These are phyloP conservation scores for Pulveroboletus ravenelii DNA, from an alignment of 768 basidiomycete species.

Conservation along the genomic window DNA sequence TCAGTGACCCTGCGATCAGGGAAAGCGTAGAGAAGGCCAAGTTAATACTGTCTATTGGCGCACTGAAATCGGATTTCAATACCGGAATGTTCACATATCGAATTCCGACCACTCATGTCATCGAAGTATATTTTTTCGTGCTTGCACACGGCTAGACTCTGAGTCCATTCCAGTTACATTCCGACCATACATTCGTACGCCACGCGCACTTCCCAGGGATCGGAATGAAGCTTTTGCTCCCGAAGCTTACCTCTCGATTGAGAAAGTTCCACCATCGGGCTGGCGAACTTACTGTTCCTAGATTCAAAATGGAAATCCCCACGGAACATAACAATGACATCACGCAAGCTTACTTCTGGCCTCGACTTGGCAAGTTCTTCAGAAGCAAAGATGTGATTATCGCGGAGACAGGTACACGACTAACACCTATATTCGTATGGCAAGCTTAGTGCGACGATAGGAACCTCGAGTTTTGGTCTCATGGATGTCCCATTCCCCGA, in stretches of 20 bases:
- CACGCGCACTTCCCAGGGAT: conserved; percentile 60
- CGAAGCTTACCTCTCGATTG: conserved; percentile 58
- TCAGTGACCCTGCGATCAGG: conserved; percentile 62
- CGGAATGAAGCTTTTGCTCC: conserved; percentile 75
- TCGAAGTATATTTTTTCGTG: conserved; percentile 49
- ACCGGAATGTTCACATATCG: conserved; percentile 82
- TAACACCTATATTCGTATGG: neutral
- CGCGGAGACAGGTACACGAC: conserved; percentile 69
- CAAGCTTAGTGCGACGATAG: conserved; percentile 22
- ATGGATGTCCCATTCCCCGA: conserved; percentile 75
- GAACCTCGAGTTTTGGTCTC: conserved; percentile 82
- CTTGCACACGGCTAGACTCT: neutral
- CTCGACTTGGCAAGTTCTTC: conserved; percentile 70
- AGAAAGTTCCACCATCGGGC: conserved; percentile 38
- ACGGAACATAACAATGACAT: conserved; percentile 51
- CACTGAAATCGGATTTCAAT: conserved; percentile 77
- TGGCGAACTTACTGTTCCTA: conserved; percentile 43
- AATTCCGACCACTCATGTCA: conserved; percentile 50
- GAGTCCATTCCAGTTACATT: conserved; percentile 56
- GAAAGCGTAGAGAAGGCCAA: conserved; percentile 71
- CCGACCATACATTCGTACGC: conserved; percentile 62
- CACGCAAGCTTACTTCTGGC: conserved; percentile 83
- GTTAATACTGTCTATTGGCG: conserved; percentile 69
- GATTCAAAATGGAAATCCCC: conserved; percentile 39
- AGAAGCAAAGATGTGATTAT: conserved; percentile 68